Evolutionary conservation across 495 filamentous ascomycete genomes (phyloP), one percentile per base, ranked within the genome.

Genomic region (Apodospora peruviana): DNA sequence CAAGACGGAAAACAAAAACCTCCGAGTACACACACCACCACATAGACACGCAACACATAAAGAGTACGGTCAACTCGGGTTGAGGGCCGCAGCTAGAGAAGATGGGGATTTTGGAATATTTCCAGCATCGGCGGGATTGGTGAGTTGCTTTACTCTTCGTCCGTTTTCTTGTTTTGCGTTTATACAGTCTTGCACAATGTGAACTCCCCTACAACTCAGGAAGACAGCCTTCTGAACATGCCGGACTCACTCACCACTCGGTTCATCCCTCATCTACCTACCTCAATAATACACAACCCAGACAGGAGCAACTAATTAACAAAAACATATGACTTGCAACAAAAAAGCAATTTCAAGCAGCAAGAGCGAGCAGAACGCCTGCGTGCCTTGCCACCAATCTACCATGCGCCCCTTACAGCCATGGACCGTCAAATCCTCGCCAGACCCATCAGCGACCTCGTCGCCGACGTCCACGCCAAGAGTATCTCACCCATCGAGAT

Each of bases 391-490:
- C 74, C 82, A 0, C 51, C 72, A 5, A 58, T 61, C 4, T 96
- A 96, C 70, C 84, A 80, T 39, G 68, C 64, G 16, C 69, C 82
- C 10, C 74, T 94, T 47, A 79, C 80, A 1, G 24, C 64, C 1
- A 23, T 66, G 10, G 89, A 96, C 43, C 75, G 76, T 18, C 60
- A 70, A 0, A 84, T 88, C 40, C 75, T 96, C 43, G 71, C 82
- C 24, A 83, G 82, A 48, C 81, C 88, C 19, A 90, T 96, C 52
- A 78, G 85, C 36, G 68, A 84, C 42, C 77, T 96, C 17, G 90
- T 96, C 3, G 66, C 82, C 38, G 80, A 84, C 67, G 85, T 98
- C 14, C 88, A 94, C 24, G 73, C 79, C 8, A 72, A 80, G 19
- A 65, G 72, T n/a, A 65, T 83, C 36, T 70, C 79, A 3, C 82